Base-by-base conservation (phyloP, 2,329 filamentous ascomycete species). In the Chaetomium globosum region DNA sequence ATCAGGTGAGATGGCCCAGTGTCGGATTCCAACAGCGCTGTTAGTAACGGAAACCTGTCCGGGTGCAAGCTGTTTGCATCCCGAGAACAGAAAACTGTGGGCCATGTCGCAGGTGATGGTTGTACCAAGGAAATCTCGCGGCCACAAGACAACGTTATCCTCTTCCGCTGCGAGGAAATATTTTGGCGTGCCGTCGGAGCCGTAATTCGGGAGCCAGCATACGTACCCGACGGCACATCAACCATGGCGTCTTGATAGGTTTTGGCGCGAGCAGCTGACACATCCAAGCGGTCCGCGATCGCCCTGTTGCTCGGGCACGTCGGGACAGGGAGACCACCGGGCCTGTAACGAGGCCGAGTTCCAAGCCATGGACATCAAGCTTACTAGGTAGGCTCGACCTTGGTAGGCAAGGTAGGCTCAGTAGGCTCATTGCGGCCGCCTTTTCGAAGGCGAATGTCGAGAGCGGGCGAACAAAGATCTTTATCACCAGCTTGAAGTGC, bases 271-370 rank as follows among this genome's bases (percentile, higher is more conserved):
- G 23, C 49, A 16, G 49, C 39, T 43, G 39, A 43, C 39, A 43
- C 39, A n/a, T 12, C 23, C 51, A 10, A 28, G 10, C 19, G 51
- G 19, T 21, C 52, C n/a, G 30, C 9, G 52, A 36, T 54, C 19
- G 52, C 8, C 46, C 52, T 9, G 53, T 39, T 36, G 10, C 53
- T 31, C 53, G 19, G 26, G 26, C 26, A 26, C 26, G 26, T 26
- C 26, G 26, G n/a, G 36, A 49, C 33, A n/a, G 39, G 16, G 39
- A 31, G 51, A 54, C 36, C 51, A 26, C 33, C 16, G 8, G 51
- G 36, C 26, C 51, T 28, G 51, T 39, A 61, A 61, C 59, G n/a
- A 8, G 51, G 51, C 36, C 51, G 33, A 26, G 51, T 55, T 36
- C 23, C 59, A 61, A 55, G 31, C 52, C 52, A 12, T 4, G 19